Base-by-base conservation (phyloP, 179 eudicot genomes). In the Amaranthus tricolor region DNA sequence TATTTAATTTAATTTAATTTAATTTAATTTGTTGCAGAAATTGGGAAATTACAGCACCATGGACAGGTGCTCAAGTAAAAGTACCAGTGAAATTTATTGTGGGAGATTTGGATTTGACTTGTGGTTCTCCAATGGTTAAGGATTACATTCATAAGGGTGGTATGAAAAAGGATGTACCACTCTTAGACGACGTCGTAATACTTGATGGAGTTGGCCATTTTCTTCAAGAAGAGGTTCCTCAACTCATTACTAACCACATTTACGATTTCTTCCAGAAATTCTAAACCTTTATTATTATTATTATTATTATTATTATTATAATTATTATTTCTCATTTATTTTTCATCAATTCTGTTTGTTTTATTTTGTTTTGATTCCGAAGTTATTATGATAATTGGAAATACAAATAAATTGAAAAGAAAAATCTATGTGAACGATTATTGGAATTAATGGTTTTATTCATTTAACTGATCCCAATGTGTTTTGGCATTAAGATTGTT, bases 131-230 rank as follows among this genome's bases (percentile, higher is more conserved):
- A 0, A 85, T 89, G 1, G 82, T 76, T 1, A 88, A 89, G 78
- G 90, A 90, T 65, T 90, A 88, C 56, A 82, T 94, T 20, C 81
- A 79, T 74, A 80, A 82, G 9, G 98, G 96, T 44, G 87, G 90
- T 6, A 86, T 94, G 86, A 72, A 83, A 66, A 82, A 45, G 62
- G 77, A 80, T 64, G 97, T 94, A 5, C 98, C 98, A 0, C 81
- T 83, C 53, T 73, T 94, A 81, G 82, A 93, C 75, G 97, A 94
- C 52, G 74, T 88, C 2, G 86, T 94, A 4, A 66, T 94, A 12
- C 77, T 94, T 83, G 86, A 89, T 81, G 96, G 92, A 15, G 92
- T 83, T n/a, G 94, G 85, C 64, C 97, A 94, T 83, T 94, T 91
- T 79, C 77, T 88, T 63, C 88, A 90, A 71, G 87, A 91, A 71